Evolutionary conservation across 495 filamentous ascomycete species (phyloP).

Genomic region (Hypoxylon perforatum): DNA sequence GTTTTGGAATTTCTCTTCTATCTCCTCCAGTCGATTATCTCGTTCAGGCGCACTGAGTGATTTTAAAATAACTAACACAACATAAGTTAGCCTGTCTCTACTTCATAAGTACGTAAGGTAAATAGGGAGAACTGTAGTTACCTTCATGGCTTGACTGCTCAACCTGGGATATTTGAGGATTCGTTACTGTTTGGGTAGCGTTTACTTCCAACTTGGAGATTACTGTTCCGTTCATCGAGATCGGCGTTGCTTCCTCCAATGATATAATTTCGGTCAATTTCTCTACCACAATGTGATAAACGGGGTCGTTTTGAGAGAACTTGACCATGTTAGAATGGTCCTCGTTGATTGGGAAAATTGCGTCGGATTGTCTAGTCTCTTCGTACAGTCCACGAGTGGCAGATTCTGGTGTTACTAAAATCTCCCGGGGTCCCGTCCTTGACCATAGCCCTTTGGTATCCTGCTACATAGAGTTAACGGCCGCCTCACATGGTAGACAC

Average conservation of each 20-base stretch:
- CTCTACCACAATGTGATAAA: background rate
- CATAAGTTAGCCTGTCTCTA: background rate
- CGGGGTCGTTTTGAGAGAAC: constrained; percentile 14
- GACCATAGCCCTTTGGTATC: constrained; percentile 9
- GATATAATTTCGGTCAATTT: constrained; percentile 8
- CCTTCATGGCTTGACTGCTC: background rate
- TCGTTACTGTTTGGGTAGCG: background rate
- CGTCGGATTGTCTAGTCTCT: background rate
- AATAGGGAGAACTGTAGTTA: background rate
- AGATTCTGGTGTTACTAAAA: constrained; percentile 34
- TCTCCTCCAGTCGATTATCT: constrained; percentile 7
- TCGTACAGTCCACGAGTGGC: constrained; percentile 29
- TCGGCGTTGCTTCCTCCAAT: background rate
- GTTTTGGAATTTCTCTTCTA: constrained; percentile 9
- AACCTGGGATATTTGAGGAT: background rate
- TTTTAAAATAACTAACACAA: background rate
- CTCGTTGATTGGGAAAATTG: constrained; percentile 30
- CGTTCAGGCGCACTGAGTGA: constrained; percentile 6
- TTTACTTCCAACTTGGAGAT: background rate
- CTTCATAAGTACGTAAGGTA: background rate
- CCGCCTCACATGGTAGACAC: background rate
- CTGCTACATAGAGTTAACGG: constrained; percentile 13
- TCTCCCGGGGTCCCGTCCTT: constrained; percentile 14
- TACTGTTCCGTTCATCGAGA: background rate
- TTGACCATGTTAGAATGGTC: constrained; percentile 39